Base-by-base conservation (phyloP, 148 eudicot species). In the Dianthus caryophyllus region DNA sequence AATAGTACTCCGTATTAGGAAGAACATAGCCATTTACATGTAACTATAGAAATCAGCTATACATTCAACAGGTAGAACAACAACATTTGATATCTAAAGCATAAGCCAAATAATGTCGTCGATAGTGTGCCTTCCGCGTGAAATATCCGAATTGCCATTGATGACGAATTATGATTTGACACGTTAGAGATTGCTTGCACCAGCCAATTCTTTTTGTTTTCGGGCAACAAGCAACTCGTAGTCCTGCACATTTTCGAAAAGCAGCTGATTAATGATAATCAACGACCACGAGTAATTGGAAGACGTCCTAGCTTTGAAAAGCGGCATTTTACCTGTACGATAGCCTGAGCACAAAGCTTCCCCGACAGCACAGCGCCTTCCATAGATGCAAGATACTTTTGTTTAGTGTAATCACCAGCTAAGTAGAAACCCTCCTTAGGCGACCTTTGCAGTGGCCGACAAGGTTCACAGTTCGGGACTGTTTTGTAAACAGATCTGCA, bases 291-390 rank as follows among this genome's bases (percentile, higher is more conserved):
- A 22, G 12, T 58, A 30, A 30, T 27, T 1, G 39, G n/a, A 26
- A 16, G 7, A 9, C n/a, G 30, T 14, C 6, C 5, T 51, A 51
- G 20, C 56, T 51, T 20, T 22, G 26, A 51, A 22, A 51, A 30
- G 18, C 27, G 2, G 9, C 11, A 2, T 15, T 56, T 77, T 74
- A 89, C 98, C 98, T 94, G 84, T 66, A 94, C 92, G 80, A 94
- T 88, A 70, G 98, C 84, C 80, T 86, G 92, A 12, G 98, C 98
- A 79, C 98, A 94, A 68, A 94, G 77, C 82, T 94, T 94, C 71
- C 98, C 98, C 22, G 98, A 90, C 8, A 93, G 84, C 67, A 94
- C 98, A 66, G 98, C 98, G 49, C 98, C 98, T 87, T 94, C 98
- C 98, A 94, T 94, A 15, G 98, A 94, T 67, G 98, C 98, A 84